Conservation (phyloP, 2,329 filamentous ascomycete genomes). For the Penicillium sp. region DNA sequence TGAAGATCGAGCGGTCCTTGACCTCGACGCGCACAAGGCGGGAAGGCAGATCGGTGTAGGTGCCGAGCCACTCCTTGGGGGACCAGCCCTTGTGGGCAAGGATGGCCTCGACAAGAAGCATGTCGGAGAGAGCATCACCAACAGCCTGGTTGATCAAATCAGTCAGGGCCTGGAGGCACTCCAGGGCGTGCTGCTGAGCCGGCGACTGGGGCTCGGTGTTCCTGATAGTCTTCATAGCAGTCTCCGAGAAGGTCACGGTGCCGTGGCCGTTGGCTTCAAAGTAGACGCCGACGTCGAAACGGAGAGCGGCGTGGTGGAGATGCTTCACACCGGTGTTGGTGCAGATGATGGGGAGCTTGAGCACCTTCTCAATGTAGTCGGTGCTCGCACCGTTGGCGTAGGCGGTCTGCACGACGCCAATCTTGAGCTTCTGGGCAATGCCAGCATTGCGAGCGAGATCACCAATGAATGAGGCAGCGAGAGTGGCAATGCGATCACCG, state of each 20-base stretch:
- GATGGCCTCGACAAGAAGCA: constrained; percentile 92
- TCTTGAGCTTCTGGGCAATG: constrained; percentile 73
- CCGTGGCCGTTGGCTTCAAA: constrained; percentile 99
- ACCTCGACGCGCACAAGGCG: constrained; percentile 92
- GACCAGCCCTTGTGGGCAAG: constrained; percentile 92
- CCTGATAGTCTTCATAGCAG: constrained; percentile 72
- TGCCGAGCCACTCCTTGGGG: constrained; percentile 84
- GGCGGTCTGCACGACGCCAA: constrained; percentile 93
- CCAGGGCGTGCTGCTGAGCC: constrained; percentile 82
- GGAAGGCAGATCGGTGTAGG: constrained; percentile 92
- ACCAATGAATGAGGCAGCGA: constrained; percentile 88
- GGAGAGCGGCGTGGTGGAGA: constrained; percentile 90
- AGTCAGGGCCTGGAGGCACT: constrained; percentile 74
- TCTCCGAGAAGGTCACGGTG: constrained; percentile 87
- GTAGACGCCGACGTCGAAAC: constrained; percentile 94
- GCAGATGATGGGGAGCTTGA: constrained; percentile 85
- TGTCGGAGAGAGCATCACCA: constrained; percentile 90
- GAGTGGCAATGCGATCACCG: constrained; percentile 91
- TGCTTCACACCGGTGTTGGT: constrained; percentile 96
- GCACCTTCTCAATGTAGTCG: constrained; percentile 79
- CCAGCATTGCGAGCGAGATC: constrained; percentile 79
- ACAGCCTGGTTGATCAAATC: constrained; percentile 98
- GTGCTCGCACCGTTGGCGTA: constrained; percentile 97
- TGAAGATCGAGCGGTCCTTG: constrained; percentile 79
- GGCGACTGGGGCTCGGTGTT: constrained; percentile 81